phyloP scores from a whole-genome alignment of 306 rosid species.

The Cicer bijugum region DNA sequence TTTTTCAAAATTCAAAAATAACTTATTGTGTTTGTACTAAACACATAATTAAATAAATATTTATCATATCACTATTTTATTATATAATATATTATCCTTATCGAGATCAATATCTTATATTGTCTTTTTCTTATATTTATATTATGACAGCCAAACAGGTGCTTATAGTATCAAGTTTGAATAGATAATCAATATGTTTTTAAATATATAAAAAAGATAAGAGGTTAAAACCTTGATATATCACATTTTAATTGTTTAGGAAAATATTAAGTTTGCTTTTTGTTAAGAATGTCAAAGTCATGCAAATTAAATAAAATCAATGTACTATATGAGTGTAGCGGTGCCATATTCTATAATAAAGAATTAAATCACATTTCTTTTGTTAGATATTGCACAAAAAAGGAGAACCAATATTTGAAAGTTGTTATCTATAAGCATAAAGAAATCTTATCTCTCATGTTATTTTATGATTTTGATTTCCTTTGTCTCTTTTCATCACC shows the following conservation, averaged over 20 bases:
- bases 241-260: slow-evolving; percentile 1
- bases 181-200: too few species aligned
- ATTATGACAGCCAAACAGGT: too few species aligned
- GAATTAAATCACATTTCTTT: background rate
- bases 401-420: slow-evolving; percentile 19
- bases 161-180: too few species aligned
- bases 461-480: slow-evolving; percentile 21
- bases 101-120: too few species aligned
- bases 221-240: background rate
- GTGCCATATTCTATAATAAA: slow-evolving; percentile 5
- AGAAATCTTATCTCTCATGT: slow-evolving; percentile 41
- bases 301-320: slow-evolving; percentile 3
- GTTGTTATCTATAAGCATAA: slow-evolving; percentile 26
- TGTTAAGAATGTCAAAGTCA: background rate
- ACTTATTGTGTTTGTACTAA: too few species aligned
- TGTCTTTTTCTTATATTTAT: too few species aligned
- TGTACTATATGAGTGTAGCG: background rate
- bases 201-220: background rate
- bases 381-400: slow-evolving; percentile 28
- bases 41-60: too few species aligned
- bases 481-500: slow-evolving; percentile 18
- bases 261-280: background rate
- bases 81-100: too few species aligned
- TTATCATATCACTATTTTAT: too few species aligned
- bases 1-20: too few species aligned